Percentiles rank a stretch among this genome's conserved stretches.
phyloP scores from a whole-genome alignment of 2,329 filamentous ascomycete genomes.

The Trichoderma endophyticum region DNA sequence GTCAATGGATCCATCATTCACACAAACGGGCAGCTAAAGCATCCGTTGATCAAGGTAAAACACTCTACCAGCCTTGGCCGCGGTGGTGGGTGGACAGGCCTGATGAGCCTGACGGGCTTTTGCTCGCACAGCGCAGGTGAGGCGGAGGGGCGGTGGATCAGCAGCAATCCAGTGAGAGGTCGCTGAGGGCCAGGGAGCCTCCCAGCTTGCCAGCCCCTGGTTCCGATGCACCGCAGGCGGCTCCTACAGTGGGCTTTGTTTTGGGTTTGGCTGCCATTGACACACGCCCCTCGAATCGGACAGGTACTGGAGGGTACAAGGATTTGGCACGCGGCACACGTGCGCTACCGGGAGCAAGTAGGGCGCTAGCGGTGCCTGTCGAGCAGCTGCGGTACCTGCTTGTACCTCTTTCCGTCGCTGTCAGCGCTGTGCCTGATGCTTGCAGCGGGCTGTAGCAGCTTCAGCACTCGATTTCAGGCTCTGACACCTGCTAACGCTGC shows the following conservation, averaged over 20 bases:
- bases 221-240: conserved; percentile 12
- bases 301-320: neutral
- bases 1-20: neutral
- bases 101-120: neutral
- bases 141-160: conserved; percentile 19
- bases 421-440: neutral
- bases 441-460: neutral
- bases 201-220: conserved; percentile 4
- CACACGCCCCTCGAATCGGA: conserved; percentile 1
- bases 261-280: neutral
- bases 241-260: neutral
- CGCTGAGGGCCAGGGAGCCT: neutral
- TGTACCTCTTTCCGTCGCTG: neutral
- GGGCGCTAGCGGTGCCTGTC: neutral
- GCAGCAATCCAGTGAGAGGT: conserved; percentile 14
- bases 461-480: neutral
- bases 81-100: conserved; percentile 15
- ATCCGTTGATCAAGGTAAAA: conserved; percentile 14
- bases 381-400: neutral
- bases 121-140: conserved; percentile 18
- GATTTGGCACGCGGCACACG: conserved; percentile 9
- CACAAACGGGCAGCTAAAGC: neutral
- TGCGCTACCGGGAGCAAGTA: neutral
- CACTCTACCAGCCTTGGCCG: conserved; percentile 13
- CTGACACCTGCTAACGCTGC: neutral